phyloP scores from a whole-genome alignment of 1,139 yeast genomes.

The Suhomyces guaymorum region DNA sequence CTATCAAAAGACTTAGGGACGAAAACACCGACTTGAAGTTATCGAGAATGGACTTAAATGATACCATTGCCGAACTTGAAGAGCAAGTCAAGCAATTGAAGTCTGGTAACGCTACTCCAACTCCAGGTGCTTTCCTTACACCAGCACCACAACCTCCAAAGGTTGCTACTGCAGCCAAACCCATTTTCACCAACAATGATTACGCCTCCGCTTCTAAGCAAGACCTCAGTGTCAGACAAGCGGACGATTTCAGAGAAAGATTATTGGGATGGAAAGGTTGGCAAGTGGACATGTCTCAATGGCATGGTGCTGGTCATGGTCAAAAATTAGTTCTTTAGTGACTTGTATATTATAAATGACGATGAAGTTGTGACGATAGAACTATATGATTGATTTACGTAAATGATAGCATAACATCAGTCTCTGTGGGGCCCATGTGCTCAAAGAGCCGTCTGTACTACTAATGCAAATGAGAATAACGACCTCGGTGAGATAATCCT shows the following conservation, averaged over 20 bases:
- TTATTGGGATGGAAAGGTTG: constrained; percentile 73
- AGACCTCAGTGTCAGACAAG: constrained; percentile 24
- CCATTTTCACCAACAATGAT: constrained; percentile 36
- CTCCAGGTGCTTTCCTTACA: constrained; percentile 10
- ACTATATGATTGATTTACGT: constrained; percentile 1
- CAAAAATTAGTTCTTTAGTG: constrained; percentile 10
- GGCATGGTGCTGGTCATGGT: constrained; percentile 41
- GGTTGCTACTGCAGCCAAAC: constrained; percentile 32
- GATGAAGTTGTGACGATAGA: constrained; percentile 5
- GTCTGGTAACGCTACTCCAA: constrained; percentile 2
- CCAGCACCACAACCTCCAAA: constrained; percentile 11
- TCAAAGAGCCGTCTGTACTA: too few relatives aligned
- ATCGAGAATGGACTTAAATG: constrained; percentile 49
- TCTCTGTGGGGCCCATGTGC: too few relatives aligned
- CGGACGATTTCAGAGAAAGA: constrained; percentile 43
- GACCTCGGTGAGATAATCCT: too few relatives aligned
- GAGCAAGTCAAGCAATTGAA: constrained; percentile 22
- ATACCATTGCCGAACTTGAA: constrained; percentile 33
- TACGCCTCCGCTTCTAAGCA: constrained; percentile 37
- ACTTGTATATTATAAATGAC: constrained; percentile 9
- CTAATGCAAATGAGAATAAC: too few relatives aligned
- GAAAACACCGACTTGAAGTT: constrained; percentile 49
- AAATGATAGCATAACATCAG: too few relatives aligned
- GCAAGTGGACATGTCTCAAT: constrained; percentile 81
- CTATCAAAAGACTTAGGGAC: constrained; percentile 42